Conservation (phyloP, 768 basidiomycete genomes). For the Phylloporus scabripes region DNA sequence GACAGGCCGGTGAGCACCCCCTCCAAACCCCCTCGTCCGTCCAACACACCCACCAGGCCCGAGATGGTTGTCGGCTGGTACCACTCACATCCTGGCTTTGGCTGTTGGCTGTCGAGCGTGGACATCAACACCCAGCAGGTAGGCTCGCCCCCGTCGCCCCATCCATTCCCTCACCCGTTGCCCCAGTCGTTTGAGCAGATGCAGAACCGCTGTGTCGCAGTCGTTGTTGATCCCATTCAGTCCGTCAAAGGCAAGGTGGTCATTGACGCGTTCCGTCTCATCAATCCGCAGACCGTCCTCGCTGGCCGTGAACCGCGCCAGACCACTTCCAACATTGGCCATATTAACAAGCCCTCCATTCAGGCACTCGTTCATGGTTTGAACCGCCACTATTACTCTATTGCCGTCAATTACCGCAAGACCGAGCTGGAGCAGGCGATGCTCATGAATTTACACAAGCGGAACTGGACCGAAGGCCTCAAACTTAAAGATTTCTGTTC, state of each 20-base stretch:
- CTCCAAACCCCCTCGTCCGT: not conserved
- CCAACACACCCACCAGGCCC: constrained; percentile 45
- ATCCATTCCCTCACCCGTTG: constrained; percentile 12
- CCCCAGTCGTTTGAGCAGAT: constrained; percentile 92
- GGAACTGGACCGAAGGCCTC: constrained; percentile 98
- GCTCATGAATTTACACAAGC: constrained; percentile 98
- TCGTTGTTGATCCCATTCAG: constrained; percentile 97
- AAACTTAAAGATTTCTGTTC: constrained; percentile 85
- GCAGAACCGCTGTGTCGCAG: constrained; percentile 89
- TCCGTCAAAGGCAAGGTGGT: constrained; percentile 99
- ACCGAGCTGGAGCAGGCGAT: constrained; percentile 97
- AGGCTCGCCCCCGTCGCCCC: not conserved
- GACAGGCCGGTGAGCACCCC: constrained; percentile 75
- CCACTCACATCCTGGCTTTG: constrained; percentile 99
- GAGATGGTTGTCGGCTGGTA: constrained; percentile 99
- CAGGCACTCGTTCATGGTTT: constrained; percentile 97
- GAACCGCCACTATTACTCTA: constrained; percentile 97
- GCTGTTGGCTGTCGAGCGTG: constrained; percentile 98
- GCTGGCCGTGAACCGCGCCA: constrained; percentile 93
- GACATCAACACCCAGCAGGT: constrained; percentile 99
- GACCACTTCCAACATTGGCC: constrained; percentile 96
- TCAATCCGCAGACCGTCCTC: constrained; percentile 86
- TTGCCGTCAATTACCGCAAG: constrained; percentile 97
- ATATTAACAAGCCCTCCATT: constrained; percentile 98
- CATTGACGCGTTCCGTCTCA: constrained; percentile 97